phyloP scores from a whole-genome alignment of 1,139 yeast genomes.

The Lodderomyces jiufengensis region DNA sequence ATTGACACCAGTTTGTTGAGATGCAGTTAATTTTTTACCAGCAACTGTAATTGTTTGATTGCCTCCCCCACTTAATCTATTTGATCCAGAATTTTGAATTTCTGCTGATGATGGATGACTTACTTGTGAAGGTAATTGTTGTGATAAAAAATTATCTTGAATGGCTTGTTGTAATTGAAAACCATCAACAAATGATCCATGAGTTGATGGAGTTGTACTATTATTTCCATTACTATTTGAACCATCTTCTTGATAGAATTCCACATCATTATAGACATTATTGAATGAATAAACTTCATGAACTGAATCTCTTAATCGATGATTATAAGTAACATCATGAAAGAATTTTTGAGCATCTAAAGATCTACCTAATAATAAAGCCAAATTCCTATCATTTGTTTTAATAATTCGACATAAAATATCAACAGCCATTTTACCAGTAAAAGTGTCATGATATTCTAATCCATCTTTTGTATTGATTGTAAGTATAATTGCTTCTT shows the following conservation, averaged over 20 bases:
- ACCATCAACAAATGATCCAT: conserved; percentile 28
- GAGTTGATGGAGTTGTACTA: conserved; percentile 22
- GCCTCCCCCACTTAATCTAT: conserved; percentile 2
- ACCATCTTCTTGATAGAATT: conserved; percentile 33
- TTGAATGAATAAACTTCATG: conserved; percentile 87
- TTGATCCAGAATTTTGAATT: conserved; percentile 3
- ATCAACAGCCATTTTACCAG: conserved; percentile 94
- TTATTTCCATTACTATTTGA: conserved; percentile 16
- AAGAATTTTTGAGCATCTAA: conserved; percentile 92
- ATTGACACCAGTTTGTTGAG: conserved; percentile 49
- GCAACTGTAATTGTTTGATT: conserved; percentile 1
- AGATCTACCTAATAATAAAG: conserved; percentile 83
- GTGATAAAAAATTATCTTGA: conserved; percentile 18
- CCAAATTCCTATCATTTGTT: conserved; percentile 88
- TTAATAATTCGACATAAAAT: conserved; percentile 78
- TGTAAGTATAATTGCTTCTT: conserved; percentile 66
- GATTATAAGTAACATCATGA: conserved; percentile 95
- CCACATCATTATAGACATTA: conserved; percentile 44
- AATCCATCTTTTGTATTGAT: conserved; percentile 91
- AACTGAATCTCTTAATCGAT: conserved; percentile 80
- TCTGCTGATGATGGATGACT: conserved; percentile 8
- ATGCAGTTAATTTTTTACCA: conserved; percentile 13
- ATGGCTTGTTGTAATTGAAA: conserved; percentile 15
- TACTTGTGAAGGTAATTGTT: conserved; percentile 17
- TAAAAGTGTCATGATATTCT: conserved; percentile 89